Conservation (phyloP, 2,329 filamentous ascomycete genomes). For the Knoxdaviesia capensis region DNA sequence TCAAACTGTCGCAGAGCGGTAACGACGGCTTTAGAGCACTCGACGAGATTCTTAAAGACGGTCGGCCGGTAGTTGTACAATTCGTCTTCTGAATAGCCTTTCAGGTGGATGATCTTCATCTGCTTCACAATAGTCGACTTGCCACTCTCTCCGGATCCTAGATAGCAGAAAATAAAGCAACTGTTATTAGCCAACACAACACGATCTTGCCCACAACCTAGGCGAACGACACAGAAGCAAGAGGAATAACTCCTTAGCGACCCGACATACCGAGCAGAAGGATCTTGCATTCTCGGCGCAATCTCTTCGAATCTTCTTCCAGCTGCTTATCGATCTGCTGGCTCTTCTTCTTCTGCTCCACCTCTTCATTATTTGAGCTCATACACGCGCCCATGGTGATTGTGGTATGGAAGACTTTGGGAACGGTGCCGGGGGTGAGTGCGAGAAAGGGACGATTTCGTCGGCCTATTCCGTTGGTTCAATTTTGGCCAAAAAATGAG, state of each 20-base stretch:
- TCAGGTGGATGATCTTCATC: constrained; percentile 99
- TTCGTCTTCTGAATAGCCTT: constrained; percentile 90
- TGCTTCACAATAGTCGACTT: constrained; percentile 99
- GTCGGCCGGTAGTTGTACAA: constrained; percentile 85
- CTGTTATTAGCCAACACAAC: neutral
- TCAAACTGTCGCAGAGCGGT: constrained; percentile 82
- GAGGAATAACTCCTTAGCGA: constrained; percentile 3
- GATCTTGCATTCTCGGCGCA: constrained; percentile 98
- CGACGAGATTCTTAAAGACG: constrained; percentile 94
- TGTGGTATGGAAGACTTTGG: neutral
- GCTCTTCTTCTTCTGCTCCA: constrained; percentile 87
- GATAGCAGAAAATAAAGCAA: neutral
- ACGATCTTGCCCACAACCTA: neutral
- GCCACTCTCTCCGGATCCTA: constrained; percentile 93
- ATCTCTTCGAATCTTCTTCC: constrained; percentile 80
- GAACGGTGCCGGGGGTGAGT: neutral
- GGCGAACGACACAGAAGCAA: constrained; percentile 1
- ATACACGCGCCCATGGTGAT: constrained; percentile 77
- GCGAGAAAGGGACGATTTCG: too few species aligned
- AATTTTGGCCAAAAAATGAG: too few species aligned
- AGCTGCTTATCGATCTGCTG: constrained; percentile 86
- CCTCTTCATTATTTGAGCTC: constrained; percentile 71
- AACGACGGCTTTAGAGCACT: constrained; percentile 88
- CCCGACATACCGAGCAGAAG: constrained; percentile 61
- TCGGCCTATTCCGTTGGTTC: too few species aligned